Percentiles rank a stretch among this genome's conserved stretches.
These are phyloP conservation scores for Trichosporon inkin DNA, from an alignment of 1,284 basidiomycete species.

Conservation along the genomic window DNA sequence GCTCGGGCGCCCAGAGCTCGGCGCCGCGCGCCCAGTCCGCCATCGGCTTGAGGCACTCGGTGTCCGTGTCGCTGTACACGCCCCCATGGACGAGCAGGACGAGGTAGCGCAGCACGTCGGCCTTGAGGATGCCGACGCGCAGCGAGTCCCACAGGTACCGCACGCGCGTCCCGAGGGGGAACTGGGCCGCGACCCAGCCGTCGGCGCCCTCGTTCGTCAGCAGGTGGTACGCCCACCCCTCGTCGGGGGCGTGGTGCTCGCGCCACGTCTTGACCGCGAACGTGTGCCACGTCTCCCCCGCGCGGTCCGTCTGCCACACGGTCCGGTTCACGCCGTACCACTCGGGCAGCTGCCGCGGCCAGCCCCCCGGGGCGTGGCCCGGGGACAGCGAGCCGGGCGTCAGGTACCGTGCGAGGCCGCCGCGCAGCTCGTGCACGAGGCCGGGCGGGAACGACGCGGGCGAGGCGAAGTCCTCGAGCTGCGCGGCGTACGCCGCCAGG, in stretches of 20 bases:
- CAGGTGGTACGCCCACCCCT: slow-evolving; percentile 45
- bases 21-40: slow-evolving; percentile 39
- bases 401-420: slow-evolving; percentile 25
- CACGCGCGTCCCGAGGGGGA: slow-evolving; percentile 16
- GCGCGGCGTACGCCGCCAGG: slow-evolving; percentile 22
- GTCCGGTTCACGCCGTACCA: slow-evolving; percentile 29
- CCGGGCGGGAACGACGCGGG: slow-evolving; percentile 24
- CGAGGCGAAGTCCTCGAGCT: slow-evolving; percentile 30
- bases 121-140: slow-evolving; percentile 43
- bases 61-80: slow-evolving; percentile 51
- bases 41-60: slow-evolving; percentile 40
- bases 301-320: slow-evolving; percentile 50
- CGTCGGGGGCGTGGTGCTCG: slow-evolving; percentile 26
- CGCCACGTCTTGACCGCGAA: slow-evolving; percentile 37
- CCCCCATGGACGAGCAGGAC: slow-evolving; percentile 46
- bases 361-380: not conserved
- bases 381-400: not conserved
- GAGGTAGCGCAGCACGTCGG: slow-evolving; percentile 48
- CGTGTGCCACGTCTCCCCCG: slow-evolving; percentile 15
- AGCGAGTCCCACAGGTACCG: slow-evolving; percentile 40
- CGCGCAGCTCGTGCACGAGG: slow-evolving; percentile 13
- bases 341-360: not conserved
- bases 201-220: slow-evolving; percentile 31
- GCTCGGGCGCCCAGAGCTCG: slow-evolving; percentile 25
- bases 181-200: not conserved